Percentiles rank a stretch among this genome's conserved stretches.
Conservation (phyloP, 257 asterid species). For the Ajuga chamaepitys region DNA sequence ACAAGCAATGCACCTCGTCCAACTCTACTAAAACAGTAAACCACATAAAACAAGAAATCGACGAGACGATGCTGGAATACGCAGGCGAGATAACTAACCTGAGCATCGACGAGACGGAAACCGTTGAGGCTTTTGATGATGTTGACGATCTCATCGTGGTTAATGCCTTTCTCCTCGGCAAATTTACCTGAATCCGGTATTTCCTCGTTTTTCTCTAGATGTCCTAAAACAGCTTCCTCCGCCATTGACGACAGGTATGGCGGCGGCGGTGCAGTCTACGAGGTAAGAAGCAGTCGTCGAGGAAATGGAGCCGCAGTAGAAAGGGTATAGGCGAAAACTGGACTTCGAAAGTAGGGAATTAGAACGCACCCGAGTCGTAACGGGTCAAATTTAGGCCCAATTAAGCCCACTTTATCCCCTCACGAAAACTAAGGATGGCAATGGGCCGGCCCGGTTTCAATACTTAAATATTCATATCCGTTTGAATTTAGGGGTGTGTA, state of each 20-base stretch:
- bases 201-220: constrained; percentile 45
- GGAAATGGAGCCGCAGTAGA: neutral
- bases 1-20: neutral
- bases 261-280: neutral
- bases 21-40: neutral
- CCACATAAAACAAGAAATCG: neutral
- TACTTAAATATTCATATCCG: too few species aligned
- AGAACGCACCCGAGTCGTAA: neutral
- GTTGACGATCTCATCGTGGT: constrained; percentile 83
- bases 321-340: neutral
- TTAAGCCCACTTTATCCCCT: neutral
- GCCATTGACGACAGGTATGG: constrained; percentile 38
- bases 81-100: constrained; percentile 28
- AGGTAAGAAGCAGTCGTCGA: too few species aligned
- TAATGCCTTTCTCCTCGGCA: constrained; percentile 58
- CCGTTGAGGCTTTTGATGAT: constrained; percentile 77
- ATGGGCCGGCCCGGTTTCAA: too few species aligned
- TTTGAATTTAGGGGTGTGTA: too few species aligned
- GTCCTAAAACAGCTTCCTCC: constrained; percentile 74
- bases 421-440: too few species aligned
- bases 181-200: constrained; percentile 66
- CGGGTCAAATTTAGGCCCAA: neutral
- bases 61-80: neutral
- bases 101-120: constrained; percentile 57
- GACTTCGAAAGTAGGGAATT: neutral